A percentile compares a stretch with the other conserved stretches of the same genome.
These are phyloP conservation scores for Hypoxylon rickii DNA, from an alignment of 495 filamentous ascomycete genomes.

Conservation along the genomic window DNA sequence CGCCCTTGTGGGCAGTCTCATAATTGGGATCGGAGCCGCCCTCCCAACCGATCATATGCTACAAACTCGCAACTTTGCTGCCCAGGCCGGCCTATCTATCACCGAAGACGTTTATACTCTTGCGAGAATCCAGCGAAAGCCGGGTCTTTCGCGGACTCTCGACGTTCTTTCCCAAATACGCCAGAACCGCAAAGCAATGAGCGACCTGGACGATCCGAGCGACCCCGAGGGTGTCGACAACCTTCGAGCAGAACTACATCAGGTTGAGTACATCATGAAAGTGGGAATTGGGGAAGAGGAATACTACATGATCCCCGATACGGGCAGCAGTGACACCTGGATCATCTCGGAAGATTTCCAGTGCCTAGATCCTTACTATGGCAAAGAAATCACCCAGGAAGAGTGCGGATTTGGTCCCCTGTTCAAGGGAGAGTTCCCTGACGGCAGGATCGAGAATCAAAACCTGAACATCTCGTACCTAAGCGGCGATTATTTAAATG, in stretches of 20 bases:
- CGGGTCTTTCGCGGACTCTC: constrained; percentile 6
- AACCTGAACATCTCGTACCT: constrained; percentile 62
- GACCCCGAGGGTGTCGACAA: constrained; percentile 27
- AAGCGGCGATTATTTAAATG: constrained; percentile 58
- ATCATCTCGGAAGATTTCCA: constrained; percentile 51
- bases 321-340: constrained; percentile 67
- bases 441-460: constrained; percentile 49
- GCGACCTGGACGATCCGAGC: constrained; percentile 7
- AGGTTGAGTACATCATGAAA: constrained; percentile 38
- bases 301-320: constrained; percentile 62
- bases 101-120: constrained; percentile 17
- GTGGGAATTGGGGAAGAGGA: constrained; percentile 47
- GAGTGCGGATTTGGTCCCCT: constrained; percentile 54
- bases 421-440: constrained; percentile 48
- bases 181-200: constrained; percentile 3
- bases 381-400: constrained; percentile 31
- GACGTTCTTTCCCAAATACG: constrained; percentile 16
- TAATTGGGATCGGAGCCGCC: constrained; percentile 10
- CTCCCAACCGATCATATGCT: constrained; percentile 16
- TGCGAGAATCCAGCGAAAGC: constrained; percentile 7
- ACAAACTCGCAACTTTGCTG: constrained; percentile 13
- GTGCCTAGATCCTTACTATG: constrained; percentile 47
- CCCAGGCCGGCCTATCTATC: constrained; percentile 16
- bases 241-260: constrained; percentile 24
- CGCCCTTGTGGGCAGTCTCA: constrained; percentile 2